These are phyloP conservation scores for Eudorina sp. DNA, from an alignment of 139 green algal genomes.

Conservation along the genomic window DNA sequence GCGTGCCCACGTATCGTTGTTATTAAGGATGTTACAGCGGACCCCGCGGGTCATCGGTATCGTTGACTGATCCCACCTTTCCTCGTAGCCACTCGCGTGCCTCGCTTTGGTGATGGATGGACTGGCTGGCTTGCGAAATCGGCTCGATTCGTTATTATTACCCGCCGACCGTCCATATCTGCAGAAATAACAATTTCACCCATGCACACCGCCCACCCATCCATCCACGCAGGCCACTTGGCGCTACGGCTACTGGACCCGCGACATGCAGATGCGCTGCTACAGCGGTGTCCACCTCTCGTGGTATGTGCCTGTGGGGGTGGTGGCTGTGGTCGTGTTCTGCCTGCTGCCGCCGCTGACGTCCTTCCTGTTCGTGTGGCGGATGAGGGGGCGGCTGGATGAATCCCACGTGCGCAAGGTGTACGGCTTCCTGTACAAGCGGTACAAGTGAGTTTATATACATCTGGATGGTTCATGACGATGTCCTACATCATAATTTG, in stretches of 20 bases:
- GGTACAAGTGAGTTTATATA: slow-evolving; percentile 49
- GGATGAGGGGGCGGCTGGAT: not conserved
- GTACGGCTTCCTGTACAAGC: slow-evolving; percentile 53
- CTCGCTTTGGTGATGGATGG: too few species aligned
- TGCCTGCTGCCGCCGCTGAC: slow-evolving; percentile 20
- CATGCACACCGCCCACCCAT: too few species aligned
- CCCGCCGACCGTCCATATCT: too few species aligned
- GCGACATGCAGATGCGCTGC: slow-evolving; percentile 25
- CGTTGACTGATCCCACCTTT: too few species aligned
- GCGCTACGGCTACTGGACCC: slow-evolving; percentile 36
- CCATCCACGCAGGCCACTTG: slow-evolving; percentile 11
- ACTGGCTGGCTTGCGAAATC: too few species aligned
- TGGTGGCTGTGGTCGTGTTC: slow-evolving; percentile 34
- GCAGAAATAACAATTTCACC: too few species aligned
- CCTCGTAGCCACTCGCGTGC: not conserved
- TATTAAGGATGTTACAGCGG: too few species aligned
- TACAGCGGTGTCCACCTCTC: not conserved
- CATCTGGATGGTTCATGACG: too few species aligned
- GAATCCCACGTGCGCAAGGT: slow-evolving; percentile 14
- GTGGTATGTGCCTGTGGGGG: slow-evolving; percentile 19
- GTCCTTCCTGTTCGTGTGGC: slow-evolving; percentile 43
- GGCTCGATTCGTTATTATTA: too few species aligned
- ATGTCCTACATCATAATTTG: too few species aligned
- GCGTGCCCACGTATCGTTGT: too few species aligned
- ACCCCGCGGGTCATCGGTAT: too few species aligned